Percentiles rank a stretch among this genome's conserved stretches.
Evolutionary conservation across 106 monocot species (phyloP).

Genomic region (Vanilla planifolia): DNA sequence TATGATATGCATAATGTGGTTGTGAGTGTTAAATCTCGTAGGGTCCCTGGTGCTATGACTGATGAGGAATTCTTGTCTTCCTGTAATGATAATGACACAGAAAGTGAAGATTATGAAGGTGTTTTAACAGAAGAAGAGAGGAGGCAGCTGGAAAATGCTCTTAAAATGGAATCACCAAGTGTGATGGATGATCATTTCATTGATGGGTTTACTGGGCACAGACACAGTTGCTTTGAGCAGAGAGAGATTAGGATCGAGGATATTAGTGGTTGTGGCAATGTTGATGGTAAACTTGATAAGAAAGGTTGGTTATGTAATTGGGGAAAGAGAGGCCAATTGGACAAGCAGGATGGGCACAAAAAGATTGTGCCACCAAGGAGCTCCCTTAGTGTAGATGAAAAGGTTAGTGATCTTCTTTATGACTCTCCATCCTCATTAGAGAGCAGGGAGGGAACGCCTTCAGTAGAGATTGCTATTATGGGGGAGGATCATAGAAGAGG

Average conservation of each 20-base stretch:
- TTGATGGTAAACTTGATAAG: constrained; percentile 42
- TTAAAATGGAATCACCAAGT: constrained; percentile 51
- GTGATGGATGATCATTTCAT: constrained; percentile 21
- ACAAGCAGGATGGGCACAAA: constrained; percentile 26
- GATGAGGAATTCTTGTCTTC: constrained; percentile 74
- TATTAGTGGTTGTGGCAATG: constrained; percentile 22
- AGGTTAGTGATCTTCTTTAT: constrained; percentile 60
- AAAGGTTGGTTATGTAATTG: constrained; percentile 83
- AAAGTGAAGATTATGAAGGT: constrained; percentile 69
- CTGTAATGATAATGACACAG: constrained; percentile 65
- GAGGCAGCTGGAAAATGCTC: constrained; percentile 59
- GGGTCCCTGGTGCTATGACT: constrained; percentile 75
- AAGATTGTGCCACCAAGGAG: constrained; percentile 58
- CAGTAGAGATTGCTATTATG: constrained; percentile 33
- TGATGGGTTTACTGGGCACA: constrained; percentile 22
- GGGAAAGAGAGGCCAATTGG: constrained; percentile 40
- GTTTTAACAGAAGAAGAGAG: constrained; percentile 76
- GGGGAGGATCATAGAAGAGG: constrained; percentile 28
- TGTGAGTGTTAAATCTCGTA: constrained; percentile 84
- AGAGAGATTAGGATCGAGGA: constrained; percentile 56
- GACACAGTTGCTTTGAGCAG: constrained; percentile 51
- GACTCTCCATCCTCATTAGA: constrained; percentile 48
- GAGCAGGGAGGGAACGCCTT: constrained; percentile 51
- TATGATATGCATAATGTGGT: constrained; percentile 96
- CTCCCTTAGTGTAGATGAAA: constrained; percentile 64